Conservation (phyloP, 192 early-diverging fungal genomes). For the Rhizophlyctis rosea region DNA sequence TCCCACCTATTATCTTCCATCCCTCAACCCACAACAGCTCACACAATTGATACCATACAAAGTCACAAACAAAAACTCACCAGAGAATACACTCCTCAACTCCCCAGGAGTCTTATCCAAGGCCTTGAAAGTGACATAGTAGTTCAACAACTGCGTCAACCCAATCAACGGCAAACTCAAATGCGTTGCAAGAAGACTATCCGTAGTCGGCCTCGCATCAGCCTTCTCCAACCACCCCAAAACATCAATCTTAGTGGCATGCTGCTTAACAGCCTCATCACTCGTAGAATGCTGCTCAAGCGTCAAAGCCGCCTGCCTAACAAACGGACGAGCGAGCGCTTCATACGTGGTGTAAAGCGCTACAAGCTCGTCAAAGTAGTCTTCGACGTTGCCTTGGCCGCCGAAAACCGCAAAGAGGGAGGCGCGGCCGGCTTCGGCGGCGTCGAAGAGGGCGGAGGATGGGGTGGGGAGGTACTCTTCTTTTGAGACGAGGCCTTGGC, state of each 20-base stretch:
- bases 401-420: slow-evolving; percentile 87
- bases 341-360: slow-evolving; percentile 78
- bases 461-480: slow-evolving; percentile 41
- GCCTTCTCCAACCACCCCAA: slow-evolving; percentile 79
- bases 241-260: slow-evolving; percentile 64
- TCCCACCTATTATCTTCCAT: too few relatives aligned
- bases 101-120: slow-evolving; percentile 48
- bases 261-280: slow-evolving; percentile 24
- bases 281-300: slow-evolving; percentile 61
- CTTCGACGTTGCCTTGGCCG: slow-evolving; percentile 92
- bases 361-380: slow-evolving; percentile 90
- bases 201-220: slow-evolving; percentile 73
- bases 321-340: slow-evolving; percentile 68
- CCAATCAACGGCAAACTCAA: slow-evolving; percentile 87
- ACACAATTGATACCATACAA: too few relatives aligned
- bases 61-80: slow-evolving; percentile 35
- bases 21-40: too few relatives aligned
- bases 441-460: slow-evolving; percentile 66
- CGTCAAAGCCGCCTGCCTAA: slow-evolving; percentile 55
- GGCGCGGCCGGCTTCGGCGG: slow-evolving; percentile 58
- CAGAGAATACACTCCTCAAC: slow-evolving; percentile 38
- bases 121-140: slow-evolving; percentile 78
- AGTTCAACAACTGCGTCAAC: slow-evolving; percentile 84
- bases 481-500: slow-evolving; percentile 30
- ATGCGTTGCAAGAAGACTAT: slow-evolving; percentile 73